Conservation (phyloP, 768 basidiomycete species). For the Mycena haematopus region DNA sequence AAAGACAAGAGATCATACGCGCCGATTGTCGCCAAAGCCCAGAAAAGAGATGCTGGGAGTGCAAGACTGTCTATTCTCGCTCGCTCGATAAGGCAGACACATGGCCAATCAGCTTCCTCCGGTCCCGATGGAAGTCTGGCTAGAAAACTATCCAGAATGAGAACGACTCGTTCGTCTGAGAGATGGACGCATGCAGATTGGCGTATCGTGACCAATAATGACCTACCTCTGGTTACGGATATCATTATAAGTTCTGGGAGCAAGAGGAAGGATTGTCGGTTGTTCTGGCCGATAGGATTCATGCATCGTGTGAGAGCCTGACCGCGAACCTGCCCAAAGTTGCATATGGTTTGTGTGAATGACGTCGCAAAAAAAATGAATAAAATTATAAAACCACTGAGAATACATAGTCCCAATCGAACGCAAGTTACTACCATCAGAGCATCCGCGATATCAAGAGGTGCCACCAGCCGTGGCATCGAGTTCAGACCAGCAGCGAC, state of each 20-base stretch:
- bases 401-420: not conserved
- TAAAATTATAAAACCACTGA: not conserved
- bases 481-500: not conserved
- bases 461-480: not conserved
- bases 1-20: conserved; percentile 19
- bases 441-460: not conserved
- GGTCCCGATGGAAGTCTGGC: conserved; percentile 20
- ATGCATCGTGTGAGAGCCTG: not conserved
- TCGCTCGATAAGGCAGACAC: conserved; percentile 19
- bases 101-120: conserved; percentile 17
- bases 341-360: not conserved
- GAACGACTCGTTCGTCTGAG: not conserved
- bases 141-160: not conserved
- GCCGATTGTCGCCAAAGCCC: conserved; percentile 5
- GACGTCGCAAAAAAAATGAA: not conserved
- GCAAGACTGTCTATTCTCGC: not conserved
- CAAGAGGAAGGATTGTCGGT: not conserved
- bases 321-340: not conserved
- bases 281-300: not conserved
- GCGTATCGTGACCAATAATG: not conserved
- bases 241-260: not conserved
- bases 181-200: not conserved
- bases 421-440: not conserved
- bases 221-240: not conserved
- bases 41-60: conserved; percentile 8